Percentiles rank a stretch among this genome's conserved stretches.
Conservation (phyloP, 2,329 filamentous ascomycete species). For the Fusarium bactridioides region DNA sequence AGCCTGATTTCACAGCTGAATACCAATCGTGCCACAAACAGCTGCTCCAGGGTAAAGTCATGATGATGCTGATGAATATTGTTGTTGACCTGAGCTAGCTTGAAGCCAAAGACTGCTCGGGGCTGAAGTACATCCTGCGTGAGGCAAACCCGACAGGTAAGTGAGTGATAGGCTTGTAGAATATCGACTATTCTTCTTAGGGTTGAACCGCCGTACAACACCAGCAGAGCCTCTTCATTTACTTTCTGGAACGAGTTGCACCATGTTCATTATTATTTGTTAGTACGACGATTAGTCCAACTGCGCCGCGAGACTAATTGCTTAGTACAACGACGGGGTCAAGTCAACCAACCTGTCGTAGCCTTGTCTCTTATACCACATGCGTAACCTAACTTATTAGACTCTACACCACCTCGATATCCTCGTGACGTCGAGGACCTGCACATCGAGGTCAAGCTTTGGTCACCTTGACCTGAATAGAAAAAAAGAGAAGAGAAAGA, state of each 20-base stretch:
- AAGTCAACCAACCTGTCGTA: neutral
- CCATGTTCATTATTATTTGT: neutral
- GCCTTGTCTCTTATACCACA: neutral
- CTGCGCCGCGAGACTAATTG: neutral
- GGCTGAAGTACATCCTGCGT: neutral
- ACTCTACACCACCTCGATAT: constrained; percentile 2
- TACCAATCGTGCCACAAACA: neutral
- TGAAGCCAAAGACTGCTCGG: neutral
- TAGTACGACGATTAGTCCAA: neutral
- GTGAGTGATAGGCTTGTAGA: neutral
- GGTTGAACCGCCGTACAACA: neutral
- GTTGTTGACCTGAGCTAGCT: neutral
- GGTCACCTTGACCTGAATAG: neutral
- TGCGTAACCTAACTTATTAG: neutral
- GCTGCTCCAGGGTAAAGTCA: neutral
- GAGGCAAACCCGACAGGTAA: no score
- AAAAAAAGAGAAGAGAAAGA: neutral
- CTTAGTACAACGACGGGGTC: neutral
- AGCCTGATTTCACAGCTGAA: neutral
- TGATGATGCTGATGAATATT: neutral
- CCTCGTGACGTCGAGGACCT: constrained; percentile 1
- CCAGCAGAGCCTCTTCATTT: neutral
- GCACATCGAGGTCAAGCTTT: neutral
- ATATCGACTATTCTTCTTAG: neutral
- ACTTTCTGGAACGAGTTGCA: neutral